Base-by-base conservation (phyloP, 1,284 basidiomycete species). In the Thecaphora frezii region DNA sequence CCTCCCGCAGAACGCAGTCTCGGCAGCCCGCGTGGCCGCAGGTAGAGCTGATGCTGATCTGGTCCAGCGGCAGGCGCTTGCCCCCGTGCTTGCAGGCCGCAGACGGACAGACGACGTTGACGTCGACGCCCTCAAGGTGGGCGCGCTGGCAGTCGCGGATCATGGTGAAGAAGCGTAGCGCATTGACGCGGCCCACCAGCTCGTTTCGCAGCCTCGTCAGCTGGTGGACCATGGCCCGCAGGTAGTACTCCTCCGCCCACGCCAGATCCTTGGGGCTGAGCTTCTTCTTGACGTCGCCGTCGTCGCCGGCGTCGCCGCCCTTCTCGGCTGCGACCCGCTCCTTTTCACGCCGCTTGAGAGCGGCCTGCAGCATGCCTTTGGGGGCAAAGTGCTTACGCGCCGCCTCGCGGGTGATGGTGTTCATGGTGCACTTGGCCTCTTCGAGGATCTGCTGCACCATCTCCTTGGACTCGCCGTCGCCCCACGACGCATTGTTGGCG, bases 381-480 rank as follows among this genome's bases (percentile, higher is more conserved):
- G 39, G 21, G 5, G 52, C 33, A 25, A 64, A 66, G 23, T 58
- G 51, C 41, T 45, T 33, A 21, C 48, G 46, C 5, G 63, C 67
- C 19, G 53, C 57, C 9, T 30, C 23, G 5, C 46, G 38, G 3
- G 45, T 57, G 41, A 69, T 54, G n/a, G 46, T 51, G 2, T 19
- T 30, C 54, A 50, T 46, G 12, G 58, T 66, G 37, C 67, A 69
- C 26, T 60, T 46, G 26, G 63, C 86, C 49, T 87, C 81, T 40
- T 87, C 83, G 23, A 91, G 83, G 21, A 91, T 81, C 24, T 82
- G 80, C 33, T 82, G 78, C 28, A 87, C 82, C 52, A 86, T 83
- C 44, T 84, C 80, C 16, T 87, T 86, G 0, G 89, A 89, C 33
- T 91, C 88, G 51, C 83, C 81, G 78, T 91, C 89, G 50, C 89